Evolutionary conservation across 1,284 basidiomycete genomes (phyloP), one percentile per base, ranked within the genome.

Genomic region (Rhizopogon hawkerae): DNA sequence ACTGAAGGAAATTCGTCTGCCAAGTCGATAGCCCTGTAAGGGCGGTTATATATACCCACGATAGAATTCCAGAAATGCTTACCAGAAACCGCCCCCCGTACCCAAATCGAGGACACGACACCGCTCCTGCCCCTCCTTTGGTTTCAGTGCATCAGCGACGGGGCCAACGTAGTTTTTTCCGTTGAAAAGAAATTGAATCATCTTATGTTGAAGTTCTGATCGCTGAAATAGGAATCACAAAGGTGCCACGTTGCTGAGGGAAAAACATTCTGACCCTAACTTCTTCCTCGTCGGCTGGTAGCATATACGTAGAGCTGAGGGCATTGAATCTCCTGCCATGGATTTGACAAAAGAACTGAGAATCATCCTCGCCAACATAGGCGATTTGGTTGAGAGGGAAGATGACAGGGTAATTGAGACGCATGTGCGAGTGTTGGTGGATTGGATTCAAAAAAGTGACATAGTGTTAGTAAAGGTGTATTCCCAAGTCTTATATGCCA

Each of bases 1-100:
- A 73, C 80, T 49, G 76, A 70, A 38, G 77, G 78, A 60, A 84
- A 84, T 62, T 83, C 80, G 57, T 83, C 79, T 37, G 83, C 82
- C 65, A 85, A 77, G 61, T 79, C 75, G 51, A 82, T 76, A 23
- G 79, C 78, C 80, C 79, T 82, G 53, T 41, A 26, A 49, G 24
- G 38, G 45, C 21, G 51, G 35, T 24, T 42, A 37, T 35, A 48
- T 37, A 56, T 50, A 55, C 50, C 31, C 38, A 38, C 46, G 47
- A 49, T 21, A 8, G 13, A 29, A 33, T 53, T 34, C 24, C 35
- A 29, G 35, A 47, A 47, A 4, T 16, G 49, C 68, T 52, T 48
- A 80, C 81, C 81, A 84, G 33, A 67, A 62, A 7, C 83, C 81
- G 9, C 72, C 73, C 11, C 81, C 81, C 2, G 81, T 83, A n/a